Evolutionary conservation across 495 filamentous ascomycete species (phyloP), one percentile per base, ranked within the genome.

Genomic region (Lepraria neglecta): DNA sequence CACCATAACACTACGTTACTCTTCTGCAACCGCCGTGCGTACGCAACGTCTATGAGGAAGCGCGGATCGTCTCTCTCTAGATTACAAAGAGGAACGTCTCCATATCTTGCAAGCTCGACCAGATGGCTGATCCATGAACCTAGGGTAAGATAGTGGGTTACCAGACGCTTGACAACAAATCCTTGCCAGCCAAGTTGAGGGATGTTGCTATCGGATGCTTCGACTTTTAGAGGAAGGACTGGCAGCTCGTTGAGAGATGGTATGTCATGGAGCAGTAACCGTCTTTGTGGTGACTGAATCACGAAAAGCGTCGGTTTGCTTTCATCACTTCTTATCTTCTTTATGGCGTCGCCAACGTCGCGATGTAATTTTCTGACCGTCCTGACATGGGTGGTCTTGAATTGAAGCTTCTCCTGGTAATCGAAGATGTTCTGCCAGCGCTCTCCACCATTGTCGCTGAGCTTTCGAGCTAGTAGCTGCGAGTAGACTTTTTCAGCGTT

Each of bases 1-100:
- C 94, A 99, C 94, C 94, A 99, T n/a, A 99, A 79, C 17, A 99
- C 87, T 6, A 99, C 89, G 63, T 92, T 92, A 68, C 92, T 95
- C 66, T 88, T 85, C 68, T 94, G 91, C 56, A 99, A 76, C 12
- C 95, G 84, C 56, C 94, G 77, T 1, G 94, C 94, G 73, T 97
- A 99, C 3, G 94, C 89, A 48, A 99, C 83, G 69, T 99, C 94
- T 67, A 99, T 97, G 56, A 97, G 75, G 71, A 90, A 99, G 27
- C 88, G 81, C 21, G 94, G 92, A 68, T 99, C 94, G 65, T 97
- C 92, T 47, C 84, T 85, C 69, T 97, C 95, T 31, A 99, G 76
- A 67, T 99, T 97, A 74, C 94, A 97, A 54, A 99, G 78, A 19
- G 94, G 94, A 42, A 97, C 82, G 74, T 97, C 88, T 24, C 94